Evolutionary conservation across 2,329 filamentous ascomycete species (phyloP).

Genomic region (Cadophora malorum): DNA sequence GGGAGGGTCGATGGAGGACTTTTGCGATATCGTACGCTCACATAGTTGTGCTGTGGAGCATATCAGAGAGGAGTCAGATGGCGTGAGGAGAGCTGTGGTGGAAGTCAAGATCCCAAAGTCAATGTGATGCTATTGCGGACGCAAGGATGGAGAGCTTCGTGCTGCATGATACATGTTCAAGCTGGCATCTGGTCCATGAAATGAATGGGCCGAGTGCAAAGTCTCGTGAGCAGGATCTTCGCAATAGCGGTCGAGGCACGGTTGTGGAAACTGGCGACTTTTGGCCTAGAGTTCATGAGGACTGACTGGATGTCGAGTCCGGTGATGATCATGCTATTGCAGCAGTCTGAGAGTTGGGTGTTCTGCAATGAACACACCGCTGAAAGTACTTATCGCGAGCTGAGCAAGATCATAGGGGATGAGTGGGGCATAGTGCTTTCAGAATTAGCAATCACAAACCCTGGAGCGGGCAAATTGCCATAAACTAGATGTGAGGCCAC

Average conservation of each 20-base stretch:
- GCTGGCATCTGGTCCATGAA: too few relatives aligned
- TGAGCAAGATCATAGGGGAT: background rate
- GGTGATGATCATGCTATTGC: background rate
- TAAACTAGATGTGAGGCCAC: background rate
- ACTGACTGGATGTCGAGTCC: background rate
- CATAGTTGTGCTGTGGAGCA: conserved; percentile 55
- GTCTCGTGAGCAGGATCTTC: background rate
- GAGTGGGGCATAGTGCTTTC: too few relatives aligned
- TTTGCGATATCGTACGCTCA: conserved; percentile 59
- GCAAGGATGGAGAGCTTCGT: background rate
- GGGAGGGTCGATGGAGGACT: conserved; percentile 80
- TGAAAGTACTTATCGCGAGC: background rate
- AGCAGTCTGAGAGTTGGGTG: background rate
- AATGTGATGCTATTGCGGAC: background rate
- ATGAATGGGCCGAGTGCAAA: too few relatives aligned
- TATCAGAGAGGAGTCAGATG: background rate
- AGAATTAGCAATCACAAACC: too few relatives aligned
- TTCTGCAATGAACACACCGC: background rate
- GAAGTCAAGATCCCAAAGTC: conserved; percentile 38
- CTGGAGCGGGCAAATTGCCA: background rate
- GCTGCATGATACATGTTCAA: too few relatives aligned
- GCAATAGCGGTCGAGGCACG: background rate
- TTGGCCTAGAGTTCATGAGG: too few relatives aligned
- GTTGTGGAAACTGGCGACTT: background rate
- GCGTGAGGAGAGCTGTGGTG: conserved; percentile 57